Percentiles rank a stretch among this genome's conserved stretches.
These are phyloP conservation scores for Cubamyces sp. DNA, from an alignment of 768 basidiomycete genomes.

Conservation along the genomic window DNA sequence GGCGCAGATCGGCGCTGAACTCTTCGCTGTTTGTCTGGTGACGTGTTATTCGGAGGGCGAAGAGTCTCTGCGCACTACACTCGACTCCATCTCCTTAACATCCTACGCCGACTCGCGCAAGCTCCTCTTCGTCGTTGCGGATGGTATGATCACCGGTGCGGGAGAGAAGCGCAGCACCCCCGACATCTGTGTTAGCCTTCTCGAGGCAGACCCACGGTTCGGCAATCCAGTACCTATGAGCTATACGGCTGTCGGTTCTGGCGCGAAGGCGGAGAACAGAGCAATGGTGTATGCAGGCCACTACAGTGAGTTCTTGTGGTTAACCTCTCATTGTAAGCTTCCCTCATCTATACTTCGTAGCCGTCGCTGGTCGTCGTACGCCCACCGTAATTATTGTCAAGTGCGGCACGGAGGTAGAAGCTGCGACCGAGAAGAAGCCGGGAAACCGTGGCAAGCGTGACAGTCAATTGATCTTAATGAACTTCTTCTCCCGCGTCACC, in stretches of 20 bases:
- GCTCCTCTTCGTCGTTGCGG: slow-evolving; percentile 90
- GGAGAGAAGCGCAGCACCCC: slow-evolving; percentile 97
- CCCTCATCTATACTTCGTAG: slow-evolving; percentile 39
- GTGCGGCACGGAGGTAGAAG: slow-evolving; percentile 90
- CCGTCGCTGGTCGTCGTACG: slow-evolving; percentile 85
- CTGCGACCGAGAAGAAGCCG: slow-evolving; percentile 84
- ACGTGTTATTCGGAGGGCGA: slow-evolving; percentile 99
- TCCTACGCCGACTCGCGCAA: slow-evolving; percentile 93
- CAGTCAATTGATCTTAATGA: slow-evolving; percentile 98
- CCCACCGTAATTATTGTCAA: slow-evolving; percentile 95
- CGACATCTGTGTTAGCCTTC: slow-evolving; percentile 89
- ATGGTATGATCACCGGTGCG: slow-evolving; percentile 98
- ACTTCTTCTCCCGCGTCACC: slow-evolving; percentile 98
- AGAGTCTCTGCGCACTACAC: slow-evolving; percentile 86
- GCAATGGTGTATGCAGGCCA: slow-evolving; percentile 99
- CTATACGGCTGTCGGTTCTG: slow-evolving; percentile 89
- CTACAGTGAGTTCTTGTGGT: slow-evolving; percentile 70
- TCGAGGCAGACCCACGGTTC: slow-evolving; percentile 94
- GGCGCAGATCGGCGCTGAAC: slow-evolving; percentile 90
- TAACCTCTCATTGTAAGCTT: background rate
- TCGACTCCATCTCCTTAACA: slow-evolving; percentile 91
- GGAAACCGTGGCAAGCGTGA: slow-evolving; percentile 99
- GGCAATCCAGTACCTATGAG: slow-evolving; percentile 96
- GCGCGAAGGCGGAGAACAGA: slow-evolving; percentile 87
- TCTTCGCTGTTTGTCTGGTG: slow-evolving; percentile 94